Conservation (phyloP, 805 yeast species). For the Metschnikowia reukaufii region DNA sequence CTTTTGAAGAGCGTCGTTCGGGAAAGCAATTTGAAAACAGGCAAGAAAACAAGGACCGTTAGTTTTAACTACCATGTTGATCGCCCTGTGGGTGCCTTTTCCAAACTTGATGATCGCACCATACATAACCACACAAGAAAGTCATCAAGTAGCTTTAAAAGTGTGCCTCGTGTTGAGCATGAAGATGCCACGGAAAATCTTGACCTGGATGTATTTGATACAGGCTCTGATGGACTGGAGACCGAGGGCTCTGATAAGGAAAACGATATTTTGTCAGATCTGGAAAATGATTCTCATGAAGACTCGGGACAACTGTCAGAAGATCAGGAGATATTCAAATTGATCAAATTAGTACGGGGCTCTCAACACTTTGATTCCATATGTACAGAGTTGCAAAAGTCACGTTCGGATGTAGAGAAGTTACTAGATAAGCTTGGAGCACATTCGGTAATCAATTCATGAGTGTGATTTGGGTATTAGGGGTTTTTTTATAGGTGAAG, state of each 20-base stretch:
- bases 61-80: slow-evolving; percentile 33
- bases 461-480: too few relatives aligned
- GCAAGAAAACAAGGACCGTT: slow-evolving; percentile 29
- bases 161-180: not conserved
- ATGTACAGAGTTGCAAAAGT: slow-evolving; percentile 64
- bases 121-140: not conserved
- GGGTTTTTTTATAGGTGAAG: too few relatives aligned
- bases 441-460: slow-evolving; percentile 36
- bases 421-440: slow-evolving; percentile 41
- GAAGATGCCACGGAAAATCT: slow-evolving; percentile 5
- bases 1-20: slow-evolving; percentile 17
- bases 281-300: not conserved
- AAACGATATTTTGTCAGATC: not conserved
- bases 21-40: slow-evolving; percentile 22
- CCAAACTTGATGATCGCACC: not conserved
- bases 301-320: slow-evolving; percentile 5
- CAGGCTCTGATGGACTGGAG: slow-evolving; percentile 18
- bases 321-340: slow-evolving; percentile 28
- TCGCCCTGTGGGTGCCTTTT: slow-evolving; percentile 1
- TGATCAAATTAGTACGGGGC: slow-evolving; percentile 49
- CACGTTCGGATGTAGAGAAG: slow-evolving; percentile 55
- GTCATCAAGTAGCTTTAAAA: not conserved
- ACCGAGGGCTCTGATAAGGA: not conserved
- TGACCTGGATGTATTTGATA: slow-evolving; percentile 19
- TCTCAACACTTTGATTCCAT: slow-evolving; percentile 62